These are phyloP conservation scores for Datura wrightii DNA, from an alignment of 257 asterid genomes.

Conservation along the genomic window DNA sequence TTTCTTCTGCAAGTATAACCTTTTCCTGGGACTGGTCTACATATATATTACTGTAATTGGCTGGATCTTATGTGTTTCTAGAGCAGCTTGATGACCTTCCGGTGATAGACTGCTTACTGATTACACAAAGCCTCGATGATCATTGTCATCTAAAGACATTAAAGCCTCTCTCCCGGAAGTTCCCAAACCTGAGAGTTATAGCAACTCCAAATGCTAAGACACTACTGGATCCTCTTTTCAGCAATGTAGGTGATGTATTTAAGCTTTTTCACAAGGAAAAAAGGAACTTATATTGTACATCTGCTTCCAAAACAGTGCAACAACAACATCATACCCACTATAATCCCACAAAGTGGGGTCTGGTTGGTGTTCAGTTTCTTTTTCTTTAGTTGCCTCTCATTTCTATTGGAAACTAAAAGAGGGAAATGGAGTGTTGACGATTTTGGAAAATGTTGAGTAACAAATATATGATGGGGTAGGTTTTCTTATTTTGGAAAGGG, in stretches of 20 bases:
- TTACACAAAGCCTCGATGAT: constrained; percentile 96
- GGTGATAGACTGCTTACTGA: constrained; percentile 73
- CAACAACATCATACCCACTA: no score
- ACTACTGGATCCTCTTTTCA: constrained; percentile 82
- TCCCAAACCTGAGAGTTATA: constrained; percentile 68
- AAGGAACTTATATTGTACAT: not conserved
- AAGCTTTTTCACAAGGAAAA: not conserved
- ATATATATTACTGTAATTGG: not conserved
- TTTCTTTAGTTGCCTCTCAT: not conserved
- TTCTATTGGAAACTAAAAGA: not conserved
- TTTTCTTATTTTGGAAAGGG: not conserved
- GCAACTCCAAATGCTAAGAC: constrained; percentile 86
- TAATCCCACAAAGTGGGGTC: no score
- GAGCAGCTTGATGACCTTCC: constrained; percentile 92
- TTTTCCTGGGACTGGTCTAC: not conserved
- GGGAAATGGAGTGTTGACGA: not conserved
- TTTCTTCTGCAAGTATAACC: not conserved
- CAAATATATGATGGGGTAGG: not conserved
- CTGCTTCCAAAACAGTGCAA: not conserved
- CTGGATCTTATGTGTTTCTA: constrained; percentile 39
- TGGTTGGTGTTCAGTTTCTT: not conserved
- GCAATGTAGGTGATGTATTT: constrained; percentile 58
- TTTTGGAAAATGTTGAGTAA: not conserved
- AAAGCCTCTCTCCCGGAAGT: constrained; percentile 77
- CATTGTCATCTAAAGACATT: constrained; percentile 92